Conservation (phyloP, 768 basidiomycete genomes). For the Kwoniella botswanensis region DNA sequence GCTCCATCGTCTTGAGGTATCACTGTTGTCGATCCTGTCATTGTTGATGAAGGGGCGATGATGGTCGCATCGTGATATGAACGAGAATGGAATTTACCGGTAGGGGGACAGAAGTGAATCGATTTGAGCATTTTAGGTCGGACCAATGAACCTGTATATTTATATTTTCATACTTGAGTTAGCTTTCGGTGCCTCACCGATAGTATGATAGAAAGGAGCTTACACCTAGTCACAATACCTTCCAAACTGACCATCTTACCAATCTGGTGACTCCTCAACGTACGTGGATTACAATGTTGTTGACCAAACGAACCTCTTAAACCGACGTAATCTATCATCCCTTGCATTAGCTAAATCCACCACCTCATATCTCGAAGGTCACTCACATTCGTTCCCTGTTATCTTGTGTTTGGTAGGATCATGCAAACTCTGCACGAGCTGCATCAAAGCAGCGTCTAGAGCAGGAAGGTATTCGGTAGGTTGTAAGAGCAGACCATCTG, state of each 20-base stretch:
- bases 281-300: slow-evolving; percentile 94
- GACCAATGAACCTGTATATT: slow-evolving; percentile 72
- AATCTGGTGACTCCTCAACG: slow-evolving; percentile 82
- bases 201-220: slow-evolving; percentile 22
- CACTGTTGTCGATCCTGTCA: slow-evolving; percentile 69
- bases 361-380: too few species aligned
- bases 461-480: slow-evolving; percentile 86
- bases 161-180: not conserved
- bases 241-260: slow-evolving; percentile 97
- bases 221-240: slow-evolving; percentile 95
- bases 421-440: slow-evolving; percentile 73
- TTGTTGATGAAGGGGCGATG: slow-evolving; percentile 71
- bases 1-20: slow-evolving; percentile 92
- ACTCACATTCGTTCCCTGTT: slow-evolving; percentile 69
- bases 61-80: slow-evolving; percentile 85
- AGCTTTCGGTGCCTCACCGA: not conserved
- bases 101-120: slow-evolving; percentile 91
- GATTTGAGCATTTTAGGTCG: slow-evolving; percentile 98
- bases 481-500: slow-evolving; percentile 79
- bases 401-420: slow-evolving; percentile 82
- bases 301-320: slow-evolving; percentile 97
- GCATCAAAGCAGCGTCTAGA: slow-evolving; percentile 80
- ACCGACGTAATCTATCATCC: slow-evolving; percentile 69
- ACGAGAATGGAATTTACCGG: slow-evolving; percentile 78
- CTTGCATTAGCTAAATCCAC: too few species aligned